These are phyloP conservation scores for Triticum monococcum DNA, from an alignment of 176 grass and related monocot species.

Conservation along the genomic window DNA sequence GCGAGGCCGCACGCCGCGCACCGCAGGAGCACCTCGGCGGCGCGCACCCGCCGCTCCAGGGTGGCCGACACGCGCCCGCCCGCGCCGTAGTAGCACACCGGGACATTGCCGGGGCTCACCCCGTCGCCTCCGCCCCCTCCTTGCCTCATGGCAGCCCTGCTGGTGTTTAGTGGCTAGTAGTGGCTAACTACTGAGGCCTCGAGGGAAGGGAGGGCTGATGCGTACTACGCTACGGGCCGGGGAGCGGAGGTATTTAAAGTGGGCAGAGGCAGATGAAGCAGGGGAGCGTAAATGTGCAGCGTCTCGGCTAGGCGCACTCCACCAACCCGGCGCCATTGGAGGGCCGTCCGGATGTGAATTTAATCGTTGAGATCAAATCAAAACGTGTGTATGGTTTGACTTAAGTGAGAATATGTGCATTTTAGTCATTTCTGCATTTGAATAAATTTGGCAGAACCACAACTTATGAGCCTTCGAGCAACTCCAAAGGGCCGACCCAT, in stretches of 20 bases:
- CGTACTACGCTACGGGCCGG: conserved; percentile 12
- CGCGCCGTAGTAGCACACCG: conserved; percentile 58
- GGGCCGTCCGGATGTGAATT: not conserved
- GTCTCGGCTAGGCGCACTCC: conserved; percentile 35
- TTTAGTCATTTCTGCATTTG: too few relatives aligned
- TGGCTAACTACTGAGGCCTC: not conserved
- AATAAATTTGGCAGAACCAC: too few relatives aligned
- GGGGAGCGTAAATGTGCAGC: conserved; percentile 34
- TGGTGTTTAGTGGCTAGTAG: not conserved
- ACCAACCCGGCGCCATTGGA: conserved; percentile 1
- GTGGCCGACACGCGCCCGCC: conserved; percentile 42
- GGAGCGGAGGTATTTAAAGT: conserved; percentile 39
- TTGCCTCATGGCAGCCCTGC: conserved; percentile 23
- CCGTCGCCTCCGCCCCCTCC: conserved; percentile 24
- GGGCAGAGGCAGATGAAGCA: not conserved
- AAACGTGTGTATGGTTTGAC: not conserved
- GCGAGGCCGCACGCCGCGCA: conserved; percentile 64
- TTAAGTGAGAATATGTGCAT: not conserved
- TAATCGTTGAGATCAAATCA: not conserved
- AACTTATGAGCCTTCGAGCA: too few relatives aligned
- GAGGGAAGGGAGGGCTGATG: not conserved
- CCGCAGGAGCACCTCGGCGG: conserved; percentile 66
- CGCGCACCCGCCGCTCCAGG: conserved; percentile 71
- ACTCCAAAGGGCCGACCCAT: too few relatives aligned
- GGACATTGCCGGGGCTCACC: conserved; percentile 68